Conservation (phyloP, 441 rosid species). For the Corymbia citriodora region DNA sequence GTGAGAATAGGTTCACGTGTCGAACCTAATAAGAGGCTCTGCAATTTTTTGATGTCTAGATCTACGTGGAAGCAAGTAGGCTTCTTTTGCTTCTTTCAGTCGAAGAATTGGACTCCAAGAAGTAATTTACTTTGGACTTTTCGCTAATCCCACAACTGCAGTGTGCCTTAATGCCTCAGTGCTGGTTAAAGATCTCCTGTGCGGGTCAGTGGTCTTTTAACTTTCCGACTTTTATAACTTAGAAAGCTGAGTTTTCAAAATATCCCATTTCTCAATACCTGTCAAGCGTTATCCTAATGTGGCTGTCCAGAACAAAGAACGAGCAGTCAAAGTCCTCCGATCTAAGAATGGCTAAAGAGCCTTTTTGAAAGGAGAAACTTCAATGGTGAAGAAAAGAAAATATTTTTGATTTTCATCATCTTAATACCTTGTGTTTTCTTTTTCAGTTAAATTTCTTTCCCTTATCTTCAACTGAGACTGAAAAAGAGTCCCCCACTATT, state of each 20-base stretch:
- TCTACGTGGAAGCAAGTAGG: no score
- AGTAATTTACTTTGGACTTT: neutral
- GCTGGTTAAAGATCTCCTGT: neutral
- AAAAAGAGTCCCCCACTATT: neutral
- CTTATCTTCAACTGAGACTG: neutral
- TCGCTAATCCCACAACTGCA: neutral
- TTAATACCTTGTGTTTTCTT: neutral
- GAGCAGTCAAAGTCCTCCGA: neutral
- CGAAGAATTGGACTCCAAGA: no score
- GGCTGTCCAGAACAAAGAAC: neutral
- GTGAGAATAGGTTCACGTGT: no score
- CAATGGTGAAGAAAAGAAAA: neutral
- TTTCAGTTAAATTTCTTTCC: neutral
- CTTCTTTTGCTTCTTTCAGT: no score
- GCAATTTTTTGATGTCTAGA: no score
- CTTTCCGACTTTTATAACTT: neutral
- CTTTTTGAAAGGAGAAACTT: neutral
- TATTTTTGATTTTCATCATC: neutral
- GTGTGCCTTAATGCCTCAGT: neutral
- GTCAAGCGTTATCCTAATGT: neutral
- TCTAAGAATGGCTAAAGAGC: neutral
- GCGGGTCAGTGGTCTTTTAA: neutral
- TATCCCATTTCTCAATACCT: neutral
- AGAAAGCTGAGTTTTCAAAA: neutral
- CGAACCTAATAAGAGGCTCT: no score